Base-by-base conservation (phyloP, 2,329 filamentous ascomycete species). In the Fusarium staphyleae region DNA sequence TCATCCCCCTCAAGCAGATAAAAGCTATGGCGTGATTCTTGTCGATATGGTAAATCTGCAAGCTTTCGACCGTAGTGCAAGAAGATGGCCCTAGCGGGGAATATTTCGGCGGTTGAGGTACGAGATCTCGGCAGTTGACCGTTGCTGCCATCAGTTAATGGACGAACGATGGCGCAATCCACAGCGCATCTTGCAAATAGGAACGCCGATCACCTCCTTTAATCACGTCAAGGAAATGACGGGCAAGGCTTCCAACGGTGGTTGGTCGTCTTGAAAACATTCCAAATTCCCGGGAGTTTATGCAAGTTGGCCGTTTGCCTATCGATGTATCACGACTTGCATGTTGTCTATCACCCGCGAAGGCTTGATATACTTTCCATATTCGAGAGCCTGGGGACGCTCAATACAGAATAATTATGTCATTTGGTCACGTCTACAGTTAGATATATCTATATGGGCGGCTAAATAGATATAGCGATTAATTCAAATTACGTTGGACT, bases 21-120 rank as follows among this genome's bases (percentile, higher is more conserved):
- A 16, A 32, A 15, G 3, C 5, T 40, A 64, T 66, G 60, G 57
- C 63, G 63, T 66, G 62, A 66, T 66, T 57, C 34, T 26, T 5
- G 26, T n/a, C n/a, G 34, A 33, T 45, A 64, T 62, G 52, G 45
- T 53, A 40, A 45, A 55, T 58, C 41, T 54, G 30, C 22, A 42
- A 4, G 16, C 18, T 18, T 11, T 37, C 52, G 40, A 35, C 54
- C 29, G 26, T 37, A 35, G 39, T 44, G 45, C 52, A 40, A 32
- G 39, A 16, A 8, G 33, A 39, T 24, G 34, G 36, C 9, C 44
- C 35, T 32, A 15, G 29, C 36, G 57, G 43, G 45, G 29, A 48
- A 32, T 30, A 3, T 26, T 18, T 15, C 12, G 34, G 19, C 24
- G 12, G 28, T 24, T 19, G 35, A 33, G 30, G 40, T 45, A 39